Conservation (phyloP, 2,329 filamentous ascomycete genomes). For the Ambrosiella xylebori region DNA sequence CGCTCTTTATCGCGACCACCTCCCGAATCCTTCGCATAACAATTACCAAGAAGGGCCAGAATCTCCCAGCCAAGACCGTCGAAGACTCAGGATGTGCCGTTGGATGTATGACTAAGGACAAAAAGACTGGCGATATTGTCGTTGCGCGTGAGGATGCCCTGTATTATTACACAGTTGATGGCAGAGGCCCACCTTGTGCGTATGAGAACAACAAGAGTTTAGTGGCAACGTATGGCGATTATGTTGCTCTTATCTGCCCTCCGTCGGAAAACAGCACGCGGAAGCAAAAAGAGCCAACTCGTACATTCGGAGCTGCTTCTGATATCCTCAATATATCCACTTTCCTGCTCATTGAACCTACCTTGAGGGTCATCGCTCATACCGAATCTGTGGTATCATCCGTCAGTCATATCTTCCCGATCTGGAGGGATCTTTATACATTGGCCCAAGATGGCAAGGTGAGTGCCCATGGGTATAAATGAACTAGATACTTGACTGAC, state of each 20-base stretch:
- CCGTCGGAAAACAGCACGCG: constrained; percentile 24
- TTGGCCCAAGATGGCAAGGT: constrained; percentile 85
- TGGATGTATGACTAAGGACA: constrained; percentile 88
- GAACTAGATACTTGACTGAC: background rate
- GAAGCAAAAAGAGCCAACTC: constrained; percentile 14
- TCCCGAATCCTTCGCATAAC: constrained; percentile 71
- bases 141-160: constrained; percentile 92
- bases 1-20: constrained; percentile 83
- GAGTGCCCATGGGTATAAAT: constrained; percentile 7
- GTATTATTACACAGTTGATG: constrained; percentile 77
- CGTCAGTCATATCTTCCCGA: constrained; percentile 61
- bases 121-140: constrained; percentile 63
- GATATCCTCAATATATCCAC: constrained; percentile 76
- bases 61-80: constrained; percentile 69
- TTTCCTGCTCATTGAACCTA: constrained; percentile 82
- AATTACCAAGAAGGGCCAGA: constrained; percentile 76
- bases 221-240: constrained; percentile 64
- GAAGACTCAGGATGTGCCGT: constrained; percentile 81
- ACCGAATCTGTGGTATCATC: constrained; percentile 70
- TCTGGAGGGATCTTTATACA: constrained; percentile 88
- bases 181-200: constrained; percentile 71
- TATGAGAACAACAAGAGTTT: constrained; percentile 83
- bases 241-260: constrained; percentile 73
- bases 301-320: constrained; percentile 56
- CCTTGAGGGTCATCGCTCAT: constrained; percentile 77